These are phyloP conservation scores for Populus hybrid DNA, from an alignment of 441 rosid genomes.

Conservation along the genomic window DNA sequence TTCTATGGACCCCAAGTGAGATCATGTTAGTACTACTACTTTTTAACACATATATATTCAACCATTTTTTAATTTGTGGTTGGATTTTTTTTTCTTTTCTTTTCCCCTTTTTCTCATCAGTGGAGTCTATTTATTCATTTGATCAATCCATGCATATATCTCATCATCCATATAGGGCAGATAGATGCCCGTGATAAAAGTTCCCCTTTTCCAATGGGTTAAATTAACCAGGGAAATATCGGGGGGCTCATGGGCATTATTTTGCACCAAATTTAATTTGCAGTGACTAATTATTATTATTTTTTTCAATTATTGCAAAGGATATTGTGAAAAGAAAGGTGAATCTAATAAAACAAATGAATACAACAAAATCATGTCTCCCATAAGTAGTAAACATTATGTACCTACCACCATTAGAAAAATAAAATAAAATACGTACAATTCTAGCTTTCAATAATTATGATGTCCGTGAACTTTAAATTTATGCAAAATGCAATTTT, in stretches of 20 bases:
- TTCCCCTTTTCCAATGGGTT: not conserved
- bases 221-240: not conserved
- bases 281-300: not conserved
- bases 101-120: not conserved
- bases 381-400: not conserved
- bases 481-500: too few species aligned
- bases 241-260: not conserved
- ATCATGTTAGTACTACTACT: constrained; percentile 56
- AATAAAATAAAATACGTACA: too few species aligned
- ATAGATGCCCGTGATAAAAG: not conserved
- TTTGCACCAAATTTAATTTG: not conserved
- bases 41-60: too few species aligned
- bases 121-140: not conserved
- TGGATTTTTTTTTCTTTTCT: too few species aligned
- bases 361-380: not conserved
- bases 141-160: not conserved
- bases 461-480: not conserved
- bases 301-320: not conserved
- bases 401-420: not conserved
- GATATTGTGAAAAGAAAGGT: not conserved
- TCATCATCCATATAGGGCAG: not conserved
- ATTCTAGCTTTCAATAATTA: not conserved
- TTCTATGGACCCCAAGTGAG: constrained; percentile 76
- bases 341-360: not conserved
- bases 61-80: not conserved